Percentiles rank a stretch among this genome's conserved stretches.
phyloP scores from a whole-genome alignment of 2,329 filamentous ascomycete species.

The Ilyonectria mors-panacis region DNA sequence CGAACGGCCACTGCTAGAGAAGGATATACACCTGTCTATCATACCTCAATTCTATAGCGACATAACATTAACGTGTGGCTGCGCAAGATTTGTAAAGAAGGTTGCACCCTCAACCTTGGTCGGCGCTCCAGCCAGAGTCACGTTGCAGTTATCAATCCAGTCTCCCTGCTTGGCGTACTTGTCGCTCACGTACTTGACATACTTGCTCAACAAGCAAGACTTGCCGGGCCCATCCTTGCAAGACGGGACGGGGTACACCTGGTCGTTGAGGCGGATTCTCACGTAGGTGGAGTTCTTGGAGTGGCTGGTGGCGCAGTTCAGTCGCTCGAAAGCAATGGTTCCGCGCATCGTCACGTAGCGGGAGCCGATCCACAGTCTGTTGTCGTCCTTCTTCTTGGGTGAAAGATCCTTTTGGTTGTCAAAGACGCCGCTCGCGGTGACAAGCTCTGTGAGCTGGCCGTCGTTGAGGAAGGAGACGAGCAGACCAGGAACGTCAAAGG shows the following conservation, averaged over 20 bases:
- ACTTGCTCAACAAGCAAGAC: conserved; percentile 65
- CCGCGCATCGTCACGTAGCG: conserved; percentile 75
- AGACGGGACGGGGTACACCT: conserved; percentile 69
- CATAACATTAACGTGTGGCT: conserved; percentile 53
- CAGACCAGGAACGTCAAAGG: conserved; percentile 68
- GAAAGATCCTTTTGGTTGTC: conserved; percentile 68
- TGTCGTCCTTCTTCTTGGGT: conserved; percentile 60
- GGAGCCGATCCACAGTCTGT: conserved; percentile 68
- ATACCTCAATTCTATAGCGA: conserved; percentile 7
- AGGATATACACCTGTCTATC: neutral
- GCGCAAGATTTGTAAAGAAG: conserved; percentile 63
- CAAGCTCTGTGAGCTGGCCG: conserved; percentile 75
- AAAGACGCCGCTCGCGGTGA: conserved; percentile 72
- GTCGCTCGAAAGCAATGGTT: conserved; percentile 74
- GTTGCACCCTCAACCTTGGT: conserved; percentile 61
- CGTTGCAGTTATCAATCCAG: conserved; percentile 65
- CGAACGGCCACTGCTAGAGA: neutral
- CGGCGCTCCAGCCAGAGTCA: conserved; percentile 57
- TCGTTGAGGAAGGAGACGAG: conserved; percentile 76
- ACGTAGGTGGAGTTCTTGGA: conserved; percentile 61
- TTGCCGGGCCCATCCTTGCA: conserved; percentile 70
- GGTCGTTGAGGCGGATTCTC: conserved; percentile 73
- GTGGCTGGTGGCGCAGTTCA: conserved; percentile 62
- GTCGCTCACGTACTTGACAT: conserved; percentile 53
- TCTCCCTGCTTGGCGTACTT: conserved; percentile 60